A percentile compares a stretch with the other conserved stretches of the same genome.
These are phyloP conservation scores for Talaromyces islandicus DNA, from an alignment of 2,329 filamentous ascomycete species.

Conservation along the genomic window DNA sequence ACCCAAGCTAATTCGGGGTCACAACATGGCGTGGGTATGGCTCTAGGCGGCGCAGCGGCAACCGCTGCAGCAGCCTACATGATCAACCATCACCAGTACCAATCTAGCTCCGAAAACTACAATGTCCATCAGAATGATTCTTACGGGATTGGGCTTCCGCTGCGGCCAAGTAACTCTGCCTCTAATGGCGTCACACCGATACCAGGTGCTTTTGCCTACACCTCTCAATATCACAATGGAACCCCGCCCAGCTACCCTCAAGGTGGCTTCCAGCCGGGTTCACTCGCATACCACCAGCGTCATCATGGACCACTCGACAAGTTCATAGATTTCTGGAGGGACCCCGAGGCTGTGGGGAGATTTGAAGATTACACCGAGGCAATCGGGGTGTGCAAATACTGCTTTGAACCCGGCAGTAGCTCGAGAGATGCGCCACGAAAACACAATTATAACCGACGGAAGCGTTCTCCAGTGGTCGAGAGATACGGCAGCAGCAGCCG, in stretches of 20 bases:
- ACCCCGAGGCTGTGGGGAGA: constrained; percentile 57
- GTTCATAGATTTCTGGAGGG: constrained; percentile 57
- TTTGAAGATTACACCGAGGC: constrained; percentile 64
- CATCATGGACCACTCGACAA: constrained; percentile 52
- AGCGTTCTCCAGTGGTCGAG: constrained; percentile 40
- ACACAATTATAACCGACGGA: constrained; percentile 47
- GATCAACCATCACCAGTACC: constrained; percentile 30
- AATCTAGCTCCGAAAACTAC: constrained; percentile 19
- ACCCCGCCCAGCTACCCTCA: constrained; percentile 10
- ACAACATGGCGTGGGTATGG: constrained; percentile 25
- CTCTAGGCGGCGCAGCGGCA: constrained; percentile 33
- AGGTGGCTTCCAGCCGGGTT: constrained; percentile 25
- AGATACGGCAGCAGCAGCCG: constrained; percentile 37
- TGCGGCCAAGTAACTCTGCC: neutral
- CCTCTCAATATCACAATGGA: neutral
- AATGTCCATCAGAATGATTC: neutral
- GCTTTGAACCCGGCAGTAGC: constrained; percentile 56
- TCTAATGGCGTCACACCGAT: constrained; percentile 7
- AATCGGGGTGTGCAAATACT: constrained; percentile 60
- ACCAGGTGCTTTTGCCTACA: neutral
- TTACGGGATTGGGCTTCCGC: constrained; percentile 6
- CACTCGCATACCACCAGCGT: constrained; percentile 45
- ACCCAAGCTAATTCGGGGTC: constrained; percentile 15
- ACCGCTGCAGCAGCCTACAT: constrained; percentile 39
- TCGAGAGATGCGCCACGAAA: constrained; percentile 54